Percentiles rank a stretch among this genome's conserved stretches.
Conservation (phyloP, 2,329 filamentous ascomycete genomes). For the Xylariales sp. region DNA sequence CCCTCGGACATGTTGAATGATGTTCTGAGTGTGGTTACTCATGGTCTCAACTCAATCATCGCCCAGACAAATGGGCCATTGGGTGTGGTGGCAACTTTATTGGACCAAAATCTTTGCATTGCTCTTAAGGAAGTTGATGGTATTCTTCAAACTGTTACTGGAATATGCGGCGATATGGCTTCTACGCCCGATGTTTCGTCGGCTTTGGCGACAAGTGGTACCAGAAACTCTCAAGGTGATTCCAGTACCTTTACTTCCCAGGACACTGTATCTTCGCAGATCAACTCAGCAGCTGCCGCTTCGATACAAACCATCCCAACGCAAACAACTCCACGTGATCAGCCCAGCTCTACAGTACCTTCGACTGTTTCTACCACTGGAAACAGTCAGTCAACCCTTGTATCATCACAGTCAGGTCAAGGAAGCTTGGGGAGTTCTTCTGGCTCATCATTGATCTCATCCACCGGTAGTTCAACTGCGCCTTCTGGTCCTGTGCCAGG, state of each 20-base stretch:
- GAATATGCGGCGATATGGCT: conserved; percentile 17
- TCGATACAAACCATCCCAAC: background rate
- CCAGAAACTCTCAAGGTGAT: background rate
- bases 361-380: too few species aligned
- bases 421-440: too few species aligned
- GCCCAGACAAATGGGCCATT: conserved; percentile 13
- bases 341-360: background rate
- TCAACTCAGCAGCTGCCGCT: conserved; percentile 1
- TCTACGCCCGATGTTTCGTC: conserved; percentile 10
- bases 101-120: conserved; percentile 18
- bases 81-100: conserved; percentile 14
- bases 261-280: background rate
- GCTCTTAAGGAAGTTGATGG: conserved; percentile 16
- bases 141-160: conserved; percentile 17
- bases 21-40: conserved; percentile 11
- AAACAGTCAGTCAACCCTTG: too few species aligned
- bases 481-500: too few species aligned
- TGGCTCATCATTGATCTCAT: too few species aligned
- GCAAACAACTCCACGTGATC: too few species aligned
- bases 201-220: conserved; percentile 9
- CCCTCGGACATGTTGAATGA: conserved; percentile 11
- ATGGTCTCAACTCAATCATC: conserved; percentile 15
- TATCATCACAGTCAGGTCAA: too few species aligned
- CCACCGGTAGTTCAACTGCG: too few species aligned
- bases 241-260: background rate